Conservation (phyloP, 805 yeast species). For the Saccharomycopsis malanga region DNA sequence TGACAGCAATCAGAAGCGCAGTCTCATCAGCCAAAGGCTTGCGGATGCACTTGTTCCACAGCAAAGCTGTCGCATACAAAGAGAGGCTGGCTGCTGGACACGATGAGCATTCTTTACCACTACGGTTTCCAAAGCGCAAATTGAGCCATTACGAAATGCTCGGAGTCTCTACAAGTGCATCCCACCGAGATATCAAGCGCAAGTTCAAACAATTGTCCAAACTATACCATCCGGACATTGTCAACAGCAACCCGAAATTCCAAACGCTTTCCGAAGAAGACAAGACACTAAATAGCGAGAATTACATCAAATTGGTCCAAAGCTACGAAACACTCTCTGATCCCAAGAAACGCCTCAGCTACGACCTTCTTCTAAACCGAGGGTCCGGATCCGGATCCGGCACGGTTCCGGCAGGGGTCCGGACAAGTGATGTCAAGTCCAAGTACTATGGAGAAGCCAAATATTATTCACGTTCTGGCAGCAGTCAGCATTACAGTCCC, state of each 20-base stretch:
- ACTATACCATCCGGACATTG: conserved; percentile 38
- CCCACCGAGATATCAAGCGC: conserved; percentile 34
- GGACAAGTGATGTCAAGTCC: conserved; percentile 19
- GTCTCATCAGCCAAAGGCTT: no score
- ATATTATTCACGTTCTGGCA: conserved; percentile 26
- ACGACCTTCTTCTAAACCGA: conserved; percentile 30
- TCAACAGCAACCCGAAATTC: conserved; percentile 22
- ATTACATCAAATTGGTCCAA: conserved; percentile 34
- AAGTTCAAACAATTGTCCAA: conserved; percentile 38
- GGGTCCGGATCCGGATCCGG: neutral
- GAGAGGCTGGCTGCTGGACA: neutral
- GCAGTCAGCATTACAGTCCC: conserved; percentile 22
- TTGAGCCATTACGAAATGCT: conserved; percentile 9
- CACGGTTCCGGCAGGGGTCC: conserved; percentile 3
- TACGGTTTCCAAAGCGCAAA: neutral
- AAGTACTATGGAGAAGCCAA: conserved; percentile 36
- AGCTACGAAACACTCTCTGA: conserved; percentile 40
- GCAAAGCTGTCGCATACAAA: neutral
- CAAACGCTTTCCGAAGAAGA: conserved; percentile 32
- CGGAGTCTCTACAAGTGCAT: conserved; percentile 25
- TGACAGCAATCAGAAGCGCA: neutral
- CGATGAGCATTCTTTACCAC: neutral
- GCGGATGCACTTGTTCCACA: no score
- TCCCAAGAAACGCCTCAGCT: conserved; percentile 30
- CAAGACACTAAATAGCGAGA: conserved; percentile 31